Evolutionary conservation across 441 rosid species (phyloP), one percentile per base, ranked within the genome.

Genomic region (Croton laevigatus): DNA sequence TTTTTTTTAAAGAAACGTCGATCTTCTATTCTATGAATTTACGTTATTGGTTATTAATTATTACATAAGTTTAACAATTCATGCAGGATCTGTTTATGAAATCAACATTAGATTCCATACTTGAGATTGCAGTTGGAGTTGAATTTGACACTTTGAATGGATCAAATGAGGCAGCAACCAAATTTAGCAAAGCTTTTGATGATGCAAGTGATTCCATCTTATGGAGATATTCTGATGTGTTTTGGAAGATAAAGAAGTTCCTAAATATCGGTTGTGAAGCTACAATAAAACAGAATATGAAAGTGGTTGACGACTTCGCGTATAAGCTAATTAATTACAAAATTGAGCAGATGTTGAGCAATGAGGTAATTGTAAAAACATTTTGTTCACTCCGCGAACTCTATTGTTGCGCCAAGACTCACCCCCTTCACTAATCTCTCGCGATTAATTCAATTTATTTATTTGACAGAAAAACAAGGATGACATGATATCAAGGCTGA

Each of bases 251-350:
- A 2, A 86, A 83, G 65, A 81, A 59, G 73, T 77, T 75, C 22
- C 72, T 86, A 68, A 83, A 82, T 44, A 74, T 86, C 13, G 89
- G 89, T 23, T 75, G 82, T 5, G 87, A 86, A 77, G 89, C 87
- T 40, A 42, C 11, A 7, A 23, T 83, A 51, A 83, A 77, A 80
- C 82, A 79, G 65, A 82, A 71, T 14, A 20, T 84, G 17, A 38
- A 66, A 63, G 69, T 82, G 9, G 40, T 86, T 0, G 71, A 86
- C 32, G 69, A 69, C 23, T 84, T 84, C 5, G 85, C 82, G 9
- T 84, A 76, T 60, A 85, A 88, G 80, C 69, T 82, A 52, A 86
- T 86, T 61, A n/a, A 48, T 64, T 27, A 72, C 42, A 86, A 86
- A 82, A 81, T 77, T 53, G 76, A 83, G 70, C 81, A 73, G 32